Evolutionary conservation across 768 basidiomycete genomes (phyloP).

Genomic region (Rhodotorula kratochvilovae): DNA sequence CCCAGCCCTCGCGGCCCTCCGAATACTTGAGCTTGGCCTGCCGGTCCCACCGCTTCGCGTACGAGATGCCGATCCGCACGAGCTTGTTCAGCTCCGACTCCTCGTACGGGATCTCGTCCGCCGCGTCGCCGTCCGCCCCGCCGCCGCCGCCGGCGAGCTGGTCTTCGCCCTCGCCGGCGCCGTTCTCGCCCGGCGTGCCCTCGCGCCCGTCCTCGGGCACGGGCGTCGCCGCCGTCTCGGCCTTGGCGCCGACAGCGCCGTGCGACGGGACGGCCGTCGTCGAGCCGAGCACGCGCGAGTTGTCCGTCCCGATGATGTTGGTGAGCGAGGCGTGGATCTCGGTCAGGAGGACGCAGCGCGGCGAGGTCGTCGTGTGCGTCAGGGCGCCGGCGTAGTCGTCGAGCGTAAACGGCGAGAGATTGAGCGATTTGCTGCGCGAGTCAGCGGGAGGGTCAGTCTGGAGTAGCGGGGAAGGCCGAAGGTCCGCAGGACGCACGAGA

Average conservation of each 20-base stretch:
- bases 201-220: neutral
- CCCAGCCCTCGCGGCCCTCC: slow-evolving; percentile 41
- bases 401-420: slow-evolving; percentile 79
- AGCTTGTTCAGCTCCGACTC: slow-evolving; percentile 21
- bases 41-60: slow-evolving; percentile 42
- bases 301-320: slow-evolving; percentile 75
- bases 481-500: slow-evolving; percentile 67
- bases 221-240: neutral
- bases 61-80: slow-evolving; percentile 36
- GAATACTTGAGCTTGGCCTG: slow-evolving; percentile 39
- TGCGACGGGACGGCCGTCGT: slow-evolving; percentile 11
- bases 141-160: neutral
- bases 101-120: neutral
- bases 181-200: neutral
- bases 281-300: slow-evolving; percentile 45
- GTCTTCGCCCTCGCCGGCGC: slow-evolving; percentile 4
- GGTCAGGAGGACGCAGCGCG: slow-evolving; percentile 69
- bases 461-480: neutral
- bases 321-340: slow-evolving; percentile 87
- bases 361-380: slow-evolving; percentile 65
- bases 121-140: slow-evolving; percentile 13
- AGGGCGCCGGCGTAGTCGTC: slow-evolving; percentile 89
- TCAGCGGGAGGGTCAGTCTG: neutral
- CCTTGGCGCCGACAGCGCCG: neutral
- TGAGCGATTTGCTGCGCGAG: slow-evolving; percentile 68